Evolutionary conservation across 805 yeast genomes (phyloP).

Genomic region (Candida golubevii): DNA sequence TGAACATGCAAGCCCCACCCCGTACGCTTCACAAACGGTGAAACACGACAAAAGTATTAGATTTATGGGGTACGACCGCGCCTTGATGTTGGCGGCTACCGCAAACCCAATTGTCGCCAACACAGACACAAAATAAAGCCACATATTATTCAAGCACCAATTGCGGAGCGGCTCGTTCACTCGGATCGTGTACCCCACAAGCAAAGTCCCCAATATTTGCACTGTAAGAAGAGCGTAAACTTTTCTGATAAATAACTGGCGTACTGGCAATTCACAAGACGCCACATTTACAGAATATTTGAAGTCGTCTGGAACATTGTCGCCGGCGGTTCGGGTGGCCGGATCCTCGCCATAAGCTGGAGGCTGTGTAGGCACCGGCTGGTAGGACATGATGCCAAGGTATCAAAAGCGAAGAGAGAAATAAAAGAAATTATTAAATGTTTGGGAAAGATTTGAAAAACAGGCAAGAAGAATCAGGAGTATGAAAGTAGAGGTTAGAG

Average conservation of each 20-base stretch:
- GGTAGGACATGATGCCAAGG: constrained; percentile 9
- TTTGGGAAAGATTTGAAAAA: no score
- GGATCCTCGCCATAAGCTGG: constrained; percentile 16
- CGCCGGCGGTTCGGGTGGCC: constrained; percentile 13
- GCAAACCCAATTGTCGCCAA: constrained; percentile 60
- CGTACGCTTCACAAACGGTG: constrained; percentile 71
- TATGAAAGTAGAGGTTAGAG: no score
- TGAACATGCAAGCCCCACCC: constrained; percentile 63
- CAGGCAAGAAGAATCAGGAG: no score
- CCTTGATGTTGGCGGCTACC: constrained; percentile 58
- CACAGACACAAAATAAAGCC: constrained; percentile 55
- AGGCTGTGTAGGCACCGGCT: constrained; percentile 9
- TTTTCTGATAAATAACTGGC: constrained; percentile 72
- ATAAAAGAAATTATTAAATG: no score
- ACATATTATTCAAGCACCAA: constrained; percentile 56
- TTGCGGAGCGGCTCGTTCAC: constrained; percentile 39
- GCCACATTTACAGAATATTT: constrained; percentile 75
- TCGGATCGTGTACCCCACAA: constrained; percentile 50
- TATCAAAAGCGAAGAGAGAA: no score
- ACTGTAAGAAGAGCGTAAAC: constrained; percentile 68
- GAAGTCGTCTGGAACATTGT: constrained; percentile 55
- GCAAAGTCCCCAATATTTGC: constrained; percentile 61
- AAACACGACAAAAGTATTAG: constrained; percentile 57
- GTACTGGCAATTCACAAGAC: constrained; percentile 68
- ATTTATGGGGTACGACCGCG: constrained; percentile 67